These are phyloP conservation scores for Mucor racemosus DNA, from an alignment of 371 early-diverging fungal genomes.

Conservation along the genomic window DNA sequence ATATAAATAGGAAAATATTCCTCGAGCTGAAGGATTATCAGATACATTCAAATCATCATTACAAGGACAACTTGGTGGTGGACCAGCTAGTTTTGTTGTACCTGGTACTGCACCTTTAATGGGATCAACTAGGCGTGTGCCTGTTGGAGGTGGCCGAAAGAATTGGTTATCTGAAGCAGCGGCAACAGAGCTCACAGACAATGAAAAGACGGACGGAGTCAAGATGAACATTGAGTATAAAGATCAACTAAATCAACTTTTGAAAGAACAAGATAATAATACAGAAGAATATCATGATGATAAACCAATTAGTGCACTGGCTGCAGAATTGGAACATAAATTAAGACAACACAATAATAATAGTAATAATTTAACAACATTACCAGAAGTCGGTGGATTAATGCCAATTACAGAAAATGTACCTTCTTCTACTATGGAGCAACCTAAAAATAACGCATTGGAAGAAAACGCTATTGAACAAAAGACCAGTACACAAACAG, in stretches of 20 bases:
- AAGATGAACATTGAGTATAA: slow-evolving; percentile 25
- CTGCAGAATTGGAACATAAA: slow-evolving; percentile 42
- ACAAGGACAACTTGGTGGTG: slow-evolving; percentile 39
- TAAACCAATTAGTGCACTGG: slow-evolving; percentile 43
- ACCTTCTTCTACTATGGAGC: not conserved
- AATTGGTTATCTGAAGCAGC: slow-evolving; percentile 24
- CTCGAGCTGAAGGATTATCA: slow-evolving; percentile 50
- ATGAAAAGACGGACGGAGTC: slow-evolving; percentile 19
- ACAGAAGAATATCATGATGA: slow-evolving; percentile 26
- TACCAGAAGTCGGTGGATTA: slow-evolving; percentile 5
- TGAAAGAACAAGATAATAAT: not conserved
- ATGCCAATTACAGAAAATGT: not conserved
- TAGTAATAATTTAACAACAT: not conserved
- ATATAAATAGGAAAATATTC: slow-evolving; percentile 27
- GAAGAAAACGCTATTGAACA: no score
- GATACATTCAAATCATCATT: slow-evolving; percentile 45
- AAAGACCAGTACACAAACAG: not conserved
- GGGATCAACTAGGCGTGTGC: slow-evolving; percentile 42
- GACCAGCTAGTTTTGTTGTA: slow-evolving; percentile 43
- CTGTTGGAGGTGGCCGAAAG: slow-evolving; percentile 22
- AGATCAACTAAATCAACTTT: slow-evolving; percentile 24
- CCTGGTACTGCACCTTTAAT: slow-evolving; percentile 54
- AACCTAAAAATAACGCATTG: not conserved
- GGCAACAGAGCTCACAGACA: not conserved
- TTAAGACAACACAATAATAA: slow-evolving; percentile 23